Conservation (phyloP, 108 stramenopile genomes). For the Cyclotella cryptica region DNA sequence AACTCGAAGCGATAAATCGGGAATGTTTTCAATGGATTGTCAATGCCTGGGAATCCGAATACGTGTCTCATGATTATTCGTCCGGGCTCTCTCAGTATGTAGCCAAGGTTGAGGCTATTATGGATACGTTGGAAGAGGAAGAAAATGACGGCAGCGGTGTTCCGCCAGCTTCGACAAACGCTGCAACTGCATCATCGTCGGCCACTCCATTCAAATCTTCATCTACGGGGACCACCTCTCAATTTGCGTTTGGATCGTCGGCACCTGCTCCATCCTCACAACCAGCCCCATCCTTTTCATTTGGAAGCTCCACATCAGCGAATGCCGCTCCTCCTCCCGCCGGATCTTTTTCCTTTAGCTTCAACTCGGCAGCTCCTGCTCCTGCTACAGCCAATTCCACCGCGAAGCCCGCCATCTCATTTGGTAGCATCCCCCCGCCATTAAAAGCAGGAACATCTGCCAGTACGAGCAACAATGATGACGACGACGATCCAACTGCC, state of each 20-base stretch:
- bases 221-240: background rate
- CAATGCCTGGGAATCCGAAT: conserved; percentile 1
- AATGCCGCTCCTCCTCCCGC: conserved; percentile 11
- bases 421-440: conserved; percentile 32
- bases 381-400: background rate
- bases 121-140: background rate
- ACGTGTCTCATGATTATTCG: background rate
- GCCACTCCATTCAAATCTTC: background rate
- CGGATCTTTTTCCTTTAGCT: conserved; percentile 32
- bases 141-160: background rate
- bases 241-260: background rate
- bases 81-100: background rate
- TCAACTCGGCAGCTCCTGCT: conserved; percentile 6
- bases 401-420: conserved; percentile 20
- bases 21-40: background rate
- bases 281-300: conserved; percentile 2
- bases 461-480: background rate
- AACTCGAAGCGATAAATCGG: background rate
- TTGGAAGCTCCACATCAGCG: conserved; percentile 3
- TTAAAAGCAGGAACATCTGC: background rate
- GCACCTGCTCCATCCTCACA: conserved; percentile 22
- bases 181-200: background rate
- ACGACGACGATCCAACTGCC: conserved; percentile 51
- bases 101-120: background rate
- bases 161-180: background rate